These are phyloP conservation scores for Yarrowia phangngaensis DNA, from an alignment of 805 yeast species.

Conservation along the genomic window DNA sequence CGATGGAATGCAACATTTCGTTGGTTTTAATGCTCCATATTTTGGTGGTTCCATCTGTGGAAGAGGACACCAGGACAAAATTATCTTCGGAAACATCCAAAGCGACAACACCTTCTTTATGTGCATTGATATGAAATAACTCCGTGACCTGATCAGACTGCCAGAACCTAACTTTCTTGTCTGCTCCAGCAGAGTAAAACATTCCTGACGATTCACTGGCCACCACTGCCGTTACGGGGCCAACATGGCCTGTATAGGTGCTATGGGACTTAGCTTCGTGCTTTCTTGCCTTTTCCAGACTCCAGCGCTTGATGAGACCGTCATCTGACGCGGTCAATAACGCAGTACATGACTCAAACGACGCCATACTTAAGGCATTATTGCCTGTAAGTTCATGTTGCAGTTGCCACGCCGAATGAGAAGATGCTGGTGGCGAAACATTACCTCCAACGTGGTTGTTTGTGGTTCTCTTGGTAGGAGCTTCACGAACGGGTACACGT, in stretches of 20 bases:
- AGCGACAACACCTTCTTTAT: slow-evolving; percentile 28
- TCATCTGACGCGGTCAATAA: slow-evolving; percentile 32
- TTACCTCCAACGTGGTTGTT: not conserved
- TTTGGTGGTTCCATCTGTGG: slow-evolving; percentile 32
- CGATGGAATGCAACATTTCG: slow-evolving; percentile 17
- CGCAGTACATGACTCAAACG: slow-evolving; percentile 3
- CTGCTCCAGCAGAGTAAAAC: slow-evolving; percentile 32
- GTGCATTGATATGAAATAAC: slow-evolving; percentile 29
- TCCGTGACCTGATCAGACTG: slow-evolving; percentile 10
- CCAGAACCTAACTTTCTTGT: slow-evolving; percentile 31
- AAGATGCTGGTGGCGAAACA: slow-evolving; percentile 21
- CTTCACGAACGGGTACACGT: slow-evolving; percentile 13
- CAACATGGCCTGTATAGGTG: slow-evolving; percentile 31
- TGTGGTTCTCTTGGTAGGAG: not conserved
- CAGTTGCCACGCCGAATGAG: not conserved
- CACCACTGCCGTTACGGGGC: slow-evolving; percentile 29
- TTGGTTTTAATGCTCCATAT: slow-evolving; percentile 30
- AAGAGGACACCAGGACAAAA: slow-evolving; percentile 30
- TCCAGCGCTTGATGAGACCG: slow-evolving; percentile 32
- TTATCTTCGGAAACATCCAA: slow-evolving; percentile 30
- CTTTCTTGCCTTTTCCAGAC: slow-evolving; percentile 25
- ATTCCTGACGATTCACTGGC: slow-evolving; percentile 28
- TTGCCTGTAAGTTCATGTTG: slow-evolving; percentile 19
- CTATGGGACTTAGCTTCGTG: slow-evolving; percentile 20
- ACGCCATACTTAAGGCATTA: slow-evolving; percentile 18